Conservation (phyloP, 495 filamentous ascomycete genomes). For the Bathelium albidoporum region DNA sequence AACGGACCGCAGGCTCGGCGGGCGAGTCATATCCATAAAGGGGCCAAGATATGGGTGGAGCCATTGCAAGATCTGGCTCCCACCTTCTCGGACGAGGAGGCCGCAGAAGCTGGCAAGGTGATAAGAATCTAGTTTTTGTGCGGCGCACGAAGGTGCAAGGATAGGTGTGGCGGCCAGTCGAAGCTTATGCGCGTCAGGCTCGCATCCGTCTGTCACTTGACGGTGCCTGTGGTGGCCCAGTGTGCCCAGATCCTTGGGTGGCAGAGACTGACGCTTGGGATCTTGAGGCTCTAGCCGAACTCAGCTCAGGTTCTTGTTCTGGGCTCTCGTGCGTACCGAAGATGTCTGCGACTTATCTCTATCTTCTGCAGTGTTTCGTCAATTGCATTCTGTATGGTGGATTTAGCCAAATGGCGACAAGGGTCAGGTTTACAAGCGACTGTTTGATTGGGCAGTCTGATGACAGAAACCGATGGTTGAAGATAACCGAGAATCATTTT, state of each 20-base stretch:
- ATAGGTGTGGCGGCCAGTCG: not conserved
- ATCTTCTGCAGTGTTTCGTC: not conserved
- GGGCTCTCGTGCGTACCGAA: not conserved
- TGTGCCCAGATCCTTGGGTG: not conserved
- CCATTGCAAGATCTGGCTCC: no score
- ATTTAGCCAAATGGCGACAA: not conserved
- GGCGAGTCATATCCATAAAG: no score
- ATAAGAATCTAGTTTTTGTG: no score
- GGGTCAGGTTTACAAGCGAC: not conserved
- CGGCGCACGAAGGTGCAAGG: no score
- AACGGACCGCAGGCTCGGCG: no score
- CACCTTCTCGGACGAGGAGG: no score
- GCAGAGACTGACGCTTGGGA: not conserved
- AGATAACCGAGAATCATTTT: no score
- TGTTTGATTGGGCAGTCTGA: not conserved
- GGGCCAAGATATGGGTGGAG: no score
- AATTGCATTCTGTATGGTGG: not conserved
- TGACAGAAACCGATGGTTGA: no score
- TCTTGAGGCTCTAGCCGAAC: not conserved
- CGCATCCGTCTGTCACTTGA: not conserved
- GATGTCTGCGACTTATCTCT: not conserved
- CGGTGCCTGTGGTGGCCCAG: not conserved
- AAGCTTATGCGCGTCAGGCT: not conserved
- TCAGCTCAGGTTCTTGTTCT: not conserved
- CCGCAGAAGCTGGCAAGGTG: no score